phyloP scores from a whole-genome alignment of 2,329 filamentous ascomycete species.

The Beauveria bassiana region DNA sequence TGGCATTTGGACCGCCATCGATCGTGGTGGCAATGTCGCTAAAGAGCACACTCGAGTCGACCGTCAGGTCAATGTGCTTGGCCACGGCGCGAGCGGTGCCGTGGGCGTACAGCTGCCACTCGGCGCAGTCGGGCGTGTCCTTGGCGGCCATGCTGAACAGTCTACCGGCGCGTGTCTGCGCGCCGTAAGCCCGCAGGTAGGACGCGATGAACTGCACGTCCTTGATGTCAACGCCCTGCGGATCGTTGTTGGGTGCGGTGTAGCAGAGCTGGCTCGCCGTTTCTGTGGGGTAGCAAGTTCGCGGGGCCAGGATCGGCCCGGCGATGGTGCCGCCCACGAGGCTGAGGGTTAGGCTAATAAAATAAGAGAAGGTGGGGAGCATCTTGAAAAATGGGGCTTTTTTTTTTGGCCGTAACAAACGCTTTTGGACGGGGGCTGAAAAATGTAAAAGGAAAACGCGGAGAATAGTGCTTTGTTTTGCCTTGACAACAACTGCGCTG shows the following conservation, averaged over 20 bases:
- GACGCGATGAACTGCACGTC: slow-evolving; percentile 16
- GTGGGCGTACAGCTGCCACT: slow-evolving; percentile 17
- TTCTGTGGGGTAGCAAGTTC: slow-evolving; percentile 5
- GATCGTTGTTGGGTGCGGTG: slow-evolving; percentile 13
- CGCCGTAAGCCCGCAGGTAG: slow-evolving; percentile 13
- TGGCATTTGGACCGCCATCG: slow-evolving; percentile 15
- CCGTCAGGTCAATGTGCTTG: slow-evolving; percentile 18
- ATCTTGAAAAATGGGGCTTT: too few relatives aligned
- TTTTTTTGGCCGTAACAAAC: too few relatives aligned
- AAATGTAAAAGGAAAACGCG: too few relatives aligned
- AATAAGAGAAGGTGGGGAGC: too few relatives aligned
- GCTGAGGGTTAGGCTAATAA: background rate
- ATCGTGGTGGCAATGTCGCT: slow-evolving; percentile 22
- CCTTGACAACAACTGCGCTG: too few relatives aligned
- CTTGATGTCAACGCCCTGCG: slow-evolving; percentile 16
- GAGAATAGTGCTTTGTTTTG: too few relatives aligned
- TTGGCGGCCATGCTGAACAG: slow-evolving; percentile 15
- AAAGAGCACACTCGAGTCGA: slow-evolving; percentile 19
- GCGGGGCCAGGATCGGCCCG: background rate
- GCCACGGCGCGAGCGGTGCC: slow-evolving; percentile 16
- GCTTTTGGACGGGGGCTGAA: too few relatives aligned
- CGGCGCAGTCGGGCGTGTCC: slow-evolving; percentile 16
- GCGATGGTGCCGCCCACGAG: background rate
- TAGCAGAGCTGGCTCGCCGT: slow-evolving; percentile 15
- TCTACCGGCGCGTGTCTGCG: slow-evolving; percentile 5